Percentiles rank a stretch among this genome's conserved stretches.
Conservation (phyloP, 2,329 filamentous ascomycete species). For the Hymenoscyphus scutula region DNA sequence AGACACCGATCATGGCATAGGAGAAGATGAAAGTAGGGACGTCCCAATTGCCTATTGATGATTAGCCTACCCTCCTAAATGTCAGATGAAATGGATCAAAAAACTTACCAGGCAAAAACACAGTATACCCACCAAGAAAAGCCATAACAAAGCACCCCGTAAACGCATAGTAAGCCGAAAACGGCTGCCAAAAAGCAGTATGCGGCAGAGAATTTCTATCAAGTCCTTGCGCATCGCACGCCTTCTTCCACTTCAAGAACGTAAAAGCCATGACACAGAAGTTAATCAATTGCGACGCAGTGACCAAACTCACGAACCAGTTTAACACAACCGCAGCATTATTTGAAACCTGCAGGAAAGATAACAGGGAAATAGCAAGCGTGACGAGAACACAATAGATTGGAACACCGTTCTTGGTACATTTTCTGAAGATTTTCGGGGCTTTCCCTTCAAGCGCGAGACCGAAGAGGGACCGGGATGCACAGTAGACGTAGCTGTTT, state of each 20-base stretch:
- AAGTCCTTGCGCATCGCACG: constrained; percentile 46
- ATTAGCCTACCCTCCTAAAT: not conserved
- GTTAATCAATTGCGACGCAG: constrained; percentile 51
- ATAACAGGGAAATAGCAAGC: constrained; percentile 56
- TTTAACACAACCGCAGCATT: constrained; percentile 55
- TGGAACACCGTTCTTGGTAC: constrained; percentile 53
- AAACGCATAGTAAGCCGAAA: constrained; percentile 53
- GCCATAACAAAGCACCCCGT: constrained; percentile 55
- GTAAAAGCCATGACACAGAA: constrained; percentile 54
- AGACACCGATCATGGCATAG: constrained; percentile 57
- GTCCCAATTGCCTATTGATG: constrained; percentile 45
- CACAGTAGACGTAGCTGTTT: constrained; percentile 49
- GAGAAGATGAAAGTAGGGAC: constrained; percentile 61
- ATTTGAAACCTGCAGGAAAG: constrained; percentile 60
- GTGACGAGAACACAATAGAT: constrained; percentile 57
- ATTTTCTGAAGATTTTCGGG: constrained; percentile 45
- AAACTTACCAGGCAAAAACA: constrained; percentile 50
- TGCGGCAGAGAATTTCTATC: constrained; percentile 46
- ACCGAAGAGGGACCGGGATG: constrained; percentile 54
- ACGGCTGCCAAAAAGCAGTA: constrained; percentile 53
- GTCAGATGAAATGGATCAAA: too few species aligned
- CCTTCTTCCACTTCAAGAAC: constrained; percentile 57
- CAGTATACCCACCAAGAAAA: constrained; percentile 59
- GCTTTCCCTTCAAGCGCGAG: constrained; percentile 49
- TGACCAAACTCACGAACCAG: constrained; percentile 61